Percentiles rank a stretch among this genome's conserved stretches.
Conservation (phyloP, 768 basidiomycete species). For the Mycena crocata region DNA sequence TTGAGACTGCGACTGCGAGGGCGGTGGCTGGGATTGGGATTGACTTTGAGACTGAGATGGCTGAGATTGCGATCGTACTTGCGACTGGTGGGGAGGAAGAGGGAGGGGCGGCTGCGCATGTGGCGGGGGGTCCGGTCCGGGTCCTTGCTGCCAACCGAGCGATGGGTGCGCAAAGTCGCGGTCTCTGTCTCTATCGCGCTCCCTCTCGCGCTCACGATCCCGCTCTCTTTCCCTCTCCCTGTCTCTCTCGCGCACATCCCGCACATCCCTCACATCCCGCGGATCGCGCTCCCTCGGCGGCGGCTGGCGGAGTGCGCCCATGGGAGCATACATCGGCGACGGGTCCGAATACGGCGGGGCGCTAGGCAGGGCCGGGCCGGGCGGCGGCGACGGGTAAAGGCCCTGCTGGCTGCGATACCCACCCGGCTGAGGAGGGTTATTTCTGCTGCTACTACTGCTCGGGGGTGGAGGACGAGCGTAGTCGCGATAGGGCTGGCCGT, state of each 20-base stretch:
- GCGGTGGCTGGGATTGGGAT: not conserved
- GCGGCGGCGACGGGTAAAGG: slow-evolving; percentile 26
- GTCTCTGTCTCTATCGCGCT: slow-evolving; percentile 14
- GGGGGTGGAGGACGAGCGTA: slow-evolving; percentile 11
- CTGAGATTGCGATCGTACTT: not conserved
- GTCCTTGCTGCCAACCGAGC: slow-evolving; percentile 28
- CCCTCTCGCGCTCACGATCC: slow-evolving; percentile 16
- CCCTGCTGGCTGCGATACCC: not conserved
- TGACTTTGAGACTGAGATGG: slow-evolving; percentile 2
- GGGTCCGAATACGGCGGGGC: slow-evolving; percentile 27
- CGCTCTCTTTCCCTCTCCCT: slow-evolving; percentile 12
- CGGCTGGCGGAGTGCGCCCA: slow-evolving; percentile 24
- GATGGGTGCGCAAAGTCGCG: slow-evolving; percentile 26
- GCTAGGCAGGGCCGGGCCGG: slow-evolving; percentile 8
- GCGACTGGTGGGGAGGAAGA: not conserved
- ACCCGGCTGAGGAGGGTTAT: no score
- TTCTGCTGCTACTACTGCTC: not conserved
- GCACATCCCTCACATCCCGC: no score
- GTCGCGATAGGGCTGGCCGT: slow-evolving; percentile 9
- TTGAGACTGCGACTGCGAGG: not conserved
- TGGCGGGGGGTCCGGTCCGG: no score
- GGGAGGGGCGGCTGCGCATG: not conserved
- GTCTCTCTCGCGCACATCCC: not conserved
- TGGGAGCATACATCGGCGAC: slow-evolving; percentile 30
- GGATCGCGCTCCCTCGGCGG: slow-evolving; percentile 3